Conservation (phyloP, 495 filamentous ascomycete genomes). For the Aspergillus affinis region DNA sequence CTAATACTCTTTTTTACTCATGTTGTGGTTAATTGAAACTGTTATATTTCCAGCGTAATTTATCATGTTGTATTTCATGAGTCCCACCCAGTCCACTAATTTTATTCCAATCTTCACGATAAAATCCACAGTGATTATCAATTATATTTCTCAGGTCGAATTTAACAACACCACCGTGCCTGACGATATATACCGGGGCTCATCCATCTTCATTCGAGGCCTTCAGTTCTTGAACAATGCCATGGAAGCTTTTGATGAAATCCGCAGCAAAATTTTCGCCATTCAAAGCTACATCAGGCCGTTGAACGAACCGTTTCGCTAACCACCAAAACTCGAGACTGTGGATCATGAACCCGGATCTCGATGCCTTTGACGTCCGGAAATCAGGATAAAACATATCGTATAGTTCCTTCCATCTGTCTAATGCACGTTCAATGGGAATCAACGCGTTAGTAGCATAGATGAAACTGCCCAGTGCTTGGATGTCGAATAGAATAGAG, state of each 20-base stretch:
- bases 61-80: no score
- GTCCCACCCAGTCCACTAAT: no score
- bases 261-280: neutral
- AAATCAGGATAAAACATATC: neutral
- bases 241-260: neutral
- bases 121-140: no score
- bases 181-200: no score
- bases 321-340: slow-evolving; percentile 12
- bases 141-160: no score
- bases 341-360: slow-evolving; percentile 8
- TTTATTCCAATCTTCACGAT: no score
- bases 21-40: no score
- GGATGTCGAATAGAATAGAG: slow-evolving; percentile 4
- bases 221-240: neutral
- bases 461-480: neutral
- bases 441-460: neutral
- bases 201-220: neutral
- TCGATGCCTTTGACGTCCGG: neutral
- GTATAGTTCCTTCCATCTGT: slow-evolving; percentile 7
- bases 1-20: no score
- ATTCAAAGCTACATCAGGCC: neutral
- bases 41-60: no score
- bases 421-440: neutral
- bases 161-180: no score
- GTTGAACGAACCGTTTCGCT: slow-evolving; percentile 3